Percentiles rank a stretch among this genome's conserved stretches.
Evolutionary conservation across 331 rosid genomes (phyloP).

Genomic region (Erythrophleum ivorense): DNA sequence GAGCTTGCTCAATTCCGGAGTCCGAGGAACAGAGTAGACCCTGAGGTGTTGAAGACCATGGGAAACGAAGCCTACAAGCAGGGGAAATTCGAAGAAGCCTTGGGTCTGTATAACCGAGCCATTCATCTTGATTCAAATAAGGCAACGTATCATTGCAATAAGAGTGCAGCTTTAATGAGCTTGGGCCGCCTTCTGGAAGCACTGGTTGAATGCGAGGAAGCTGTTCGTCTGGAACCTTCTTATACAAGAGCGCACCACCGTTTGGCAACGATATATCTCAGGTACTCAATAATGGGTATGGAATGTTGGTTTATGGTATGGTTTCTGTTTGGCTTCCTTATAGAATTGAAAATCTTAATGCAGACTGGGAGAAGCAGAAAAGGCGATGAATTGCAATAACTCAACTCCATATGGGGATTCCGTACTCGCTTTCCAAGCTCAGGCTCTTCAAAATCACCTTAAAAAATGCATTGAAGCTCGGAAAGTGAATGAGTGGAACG

Average conservation of each 20-base stretch:
- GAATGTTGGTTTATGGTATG: background rate
- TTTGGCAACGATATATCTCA: conserved; percentile 76
- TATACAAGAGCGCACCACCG: conserved; percentile 88
- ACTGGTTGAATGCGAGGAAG: conserved; percentile 64
- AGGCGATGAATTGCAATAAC: conserved; percentile 56
- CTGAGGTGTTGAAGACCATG: conserved; percentile 76
- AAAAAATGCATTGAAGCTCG: conserved; percentile 64
- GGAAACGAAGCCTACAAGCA: conserved; percentile 87
- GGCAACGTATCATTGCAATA: conserved; percentile 82
- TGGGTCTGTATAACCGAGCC: conserved; percentile 74
- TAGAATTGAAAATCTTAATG: conserved; percentile 30
- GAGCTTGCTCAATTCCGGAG: conserved; percentile 50
- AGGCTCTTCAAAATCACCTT: conserved; percentile 64
- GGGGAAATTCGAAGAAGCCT: conserved; percentile 72
- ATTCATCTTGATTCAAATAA: conserved; percentile 71
- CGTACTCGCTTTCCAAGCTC: conserved; percentile 53
- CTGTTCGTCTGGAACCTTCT: conserved; percentile 71
- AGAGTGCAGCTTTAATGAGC: conserved; percentile 79
- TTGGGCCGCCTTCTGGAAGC: conserved; percentile 66
- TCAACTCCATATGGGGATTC: conserved; percentile 49
- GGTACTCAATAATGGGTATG: conserved; percentile 50
- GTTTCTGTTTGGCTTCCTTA: conserved; percentile 5
- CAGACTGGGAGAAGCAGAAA: conserved; percentile 85
- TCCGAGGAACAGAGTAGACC: conserved; percentile 56
- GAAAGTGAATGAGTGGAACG: conserved; percentile 62